phyloP scores from a whole-genome alignment of 768 basidiomycete genomes.

The Phlebiopsis flavidoalba region DNA sequence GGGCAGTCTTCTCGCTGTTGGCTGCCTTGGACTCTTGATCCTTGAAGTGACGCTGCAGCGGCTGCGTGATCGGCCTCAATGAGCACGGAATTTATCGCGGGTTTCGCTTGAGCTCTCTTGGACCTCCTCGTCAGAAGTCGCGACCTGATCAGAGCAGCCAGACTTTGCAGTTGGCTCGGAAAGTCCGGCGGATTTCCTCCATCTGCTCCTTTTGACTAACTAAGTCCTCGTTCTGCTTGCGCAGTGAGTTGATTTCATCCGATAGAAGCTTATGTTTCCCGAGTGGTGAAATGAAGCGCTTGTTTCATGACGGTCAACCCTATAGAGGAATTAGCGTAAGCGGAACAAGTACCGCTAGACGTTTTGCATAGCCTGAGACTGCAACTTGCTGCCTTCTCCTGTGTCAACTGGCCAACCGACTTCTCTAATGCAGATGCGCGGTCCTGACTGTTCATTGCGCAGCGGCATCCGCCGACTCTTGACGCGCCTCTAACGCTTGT shows the following conservation, averaged over 20 bases:
- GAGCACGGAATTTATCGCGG: slow-evolving; percentile 47
- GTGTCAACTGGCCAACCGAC: slow-evolving; percentile 44
- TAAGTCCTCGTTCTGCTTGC: slow-evolving; percentile 56
- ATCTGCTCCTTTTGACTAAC: slow-evolving; percentile 65
- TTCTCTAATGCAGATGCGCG: slow-evolving; percentile 62
- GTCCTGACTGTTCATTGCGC: slow-evolving; percentile 54
- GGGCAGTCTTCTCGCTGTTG: slow-evolving; percentile 58
- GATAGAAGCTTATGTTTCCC: slow-evolving; percentile 58
- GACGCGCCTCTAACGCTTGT: slow-evolving; percentile 55
- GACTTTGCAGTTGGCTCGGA: slow-evolving; percentile 69
- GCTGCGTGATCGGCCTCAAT: slow-evolving; percentile 65
- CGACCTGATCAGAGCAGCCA: slow-evolving; percentile 58
- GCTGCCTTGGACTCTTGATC: slow-evolving; percentile 62
- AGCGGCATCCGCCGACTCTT: slow-evolving; percentile 69
- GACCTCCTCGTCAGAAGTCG: slow-evolving; percentile 65
- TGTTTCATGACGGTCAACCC: slow-evolving; percentile 61
- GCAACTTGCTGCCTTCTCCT: slow-evolving; percentile 54
- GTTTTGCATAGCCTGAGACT: slow-evolving; percentile 49
- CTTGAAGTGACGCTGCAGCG: slow-evolving; percentile 66
- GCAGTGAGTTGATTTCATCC: slow-evolving; percentile 47
- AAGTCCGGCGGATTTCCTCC: slow-evolving; percentile 68
- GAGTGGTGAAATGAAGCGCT: slow-evolving; percentile 49
- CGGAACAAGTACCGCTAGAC: not conserved
- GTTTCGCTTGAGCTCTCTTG: slow-evolving; percentile 63
- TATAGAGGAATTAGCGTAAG: not conserved